phyloP scores from a whole-genome alignment of 169 alveolate genomes.

The Eimeria praecox region DNA sequence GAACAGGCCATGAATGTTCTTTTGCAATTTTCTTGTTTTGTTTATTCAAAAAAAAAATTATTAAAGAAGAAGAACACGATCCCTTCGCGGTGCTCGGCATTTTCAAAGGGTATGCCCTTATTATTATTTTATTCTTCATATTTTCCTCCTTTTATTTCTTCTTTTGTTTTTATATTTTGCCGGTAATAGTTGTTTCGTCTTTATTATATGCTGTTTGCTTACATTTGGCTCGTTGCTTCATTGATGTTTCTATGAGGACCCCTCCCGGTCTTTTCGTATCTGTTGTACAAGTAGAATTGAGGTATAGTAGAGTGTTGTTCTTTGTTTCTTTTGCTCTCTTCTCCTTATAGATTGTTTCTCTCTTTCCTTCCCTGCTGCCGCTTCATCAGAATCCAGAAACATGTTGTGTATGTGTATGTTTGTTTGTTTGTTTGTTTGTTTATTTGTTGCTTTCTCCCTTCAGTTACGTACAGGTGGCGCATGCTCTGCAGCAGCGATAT shows the following conservation, averaged over 20 bases:
- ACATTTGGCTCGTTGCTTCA: neutral
- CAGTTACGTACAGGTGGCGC: slow-evolving; percentile 96
- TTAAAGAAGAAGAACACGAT: slow-evolving; percentile 75
- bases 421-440: neutral
- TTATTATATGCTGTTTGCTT: neutral
- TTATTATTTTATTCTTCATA: no score
- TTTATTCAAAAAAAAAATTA: slow-evolving; percentile 82
- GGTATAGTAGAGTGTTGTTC: neutral
- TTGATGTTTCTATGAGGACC: neutral
- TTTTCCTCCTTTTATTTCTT: neutral
- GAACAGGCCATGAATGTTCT: slow-evolving; percentile 98
- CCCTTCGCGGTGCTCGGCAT: slow-evolving; percentile 85
- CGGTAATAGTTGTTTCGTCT: neutral
- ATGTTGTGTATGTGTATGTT: neutral
- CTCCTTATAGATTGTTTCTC: neutral
- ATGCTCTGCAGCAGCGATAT: slow-evolving; percentile 95
- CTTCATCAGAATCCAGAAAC: neutral
- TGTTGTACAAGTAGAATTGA: neutral
- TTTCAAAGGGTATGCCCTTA: slow-evolving; percentile 75
- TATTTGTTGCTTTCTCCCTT: neutral
- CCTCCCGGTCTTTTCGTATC: neutral
- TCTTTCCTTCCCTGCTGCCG: neutral
- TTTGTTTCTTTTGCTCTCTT: neutral
- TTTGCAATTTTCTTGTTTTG: slow-evolving; percentile 92
- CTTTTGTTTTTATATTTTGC: neutral